Base-by-base conservation (phyloP, 1,139 yeast genomes). In the Torulaspora pretoriensis region DNA sequence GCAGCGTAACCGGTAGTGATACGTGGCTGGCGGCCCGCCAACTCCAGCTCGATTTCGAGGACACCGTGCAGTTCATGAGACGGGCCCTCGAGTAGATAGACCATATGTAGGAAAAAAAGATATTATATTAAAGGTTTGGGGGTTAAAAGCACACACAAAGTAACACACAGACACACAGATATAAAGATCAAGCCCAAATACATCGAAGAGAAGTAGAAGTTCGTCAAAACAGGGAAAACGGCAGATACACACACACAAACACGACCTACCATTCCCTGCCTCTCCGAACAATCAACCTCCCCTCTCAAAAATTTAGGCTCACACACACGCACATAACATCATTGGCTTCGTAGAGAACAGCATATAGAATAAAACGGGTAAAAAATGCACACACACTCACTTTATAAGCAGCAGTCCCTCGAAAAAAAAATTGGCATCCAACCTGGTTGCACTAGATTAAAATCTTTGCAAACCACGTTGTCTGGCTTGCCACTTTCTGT, bases 381-480 rank as follows among this genome's bases (percentile, higher is more conserved):
- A 26, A 26, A 8, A 5, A 13, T 29, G 32, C 32, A 29, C 32
- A 29, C 32, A 29, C 32, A 29, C 32, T 29, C 29, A 9, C 22
- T 9, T 29, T 29, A 29, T 16, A 29, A 29, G 32, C 32, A 14
- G 13, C 29, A 13, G 17, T 29, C 22, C 22, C 22, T 19, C 5
- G 22, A 19, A 19, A 19, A 19, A 17, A 19, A 19, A 19, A 19
- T 2, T 3, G 22, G 22, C 22, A 19, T 22, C 31, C 12, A 9
- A 16, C 25, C 30, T 23, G 12, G 24, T 12, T 30, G 12, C 23
- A 9, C 9, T 17, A n/a, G 9, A n/a, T 65, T 63, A 69, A 53
- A 69, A 70, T 61, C 68, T 68, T 54, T 67, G 67, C 54, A 68
- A 55, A 55, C 71, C 70, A 44, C 59, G 53, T 53, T 63, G 69